Base-by-base conservation (phyloP, 2,329 filamentous ascomycete genomes). In the Hypomyces perniciosus region DNA sequence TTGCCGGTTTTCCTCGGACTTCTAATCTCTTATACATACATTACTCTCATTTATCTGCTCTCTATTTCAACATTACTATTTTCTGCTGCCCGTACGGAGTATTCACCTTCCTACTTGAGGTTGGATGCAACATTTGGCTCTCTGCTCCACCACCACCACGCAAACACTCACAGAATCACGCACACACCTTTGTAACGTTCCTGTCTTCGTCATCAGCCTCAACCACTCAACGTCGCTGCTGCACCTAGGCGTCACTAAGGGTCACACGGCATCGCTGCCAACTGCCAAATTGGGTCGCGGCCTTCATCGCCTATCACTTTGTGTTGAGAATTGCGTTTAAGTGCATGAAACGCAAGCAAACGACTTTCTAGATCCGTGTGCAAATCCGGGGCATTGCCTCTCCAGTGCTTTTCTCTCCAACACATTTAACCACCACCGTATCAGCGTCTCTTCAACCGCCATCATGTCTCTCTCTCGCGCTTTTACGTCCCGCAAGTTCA, bases 401-500 rank as follows among this genome's bases (percentile, higher is more conserved):
- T n/a, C n/a, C n/a, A n/a, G n/a, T 34, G 33, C 33, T 12, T 34
- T 12, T 34, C 12, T 12, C 33, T 34, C 6, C 12, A 34, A 12
- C 10, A 34, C 33, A 48, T 28, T 41, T 20, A 42, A 34, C 10
- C 37, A 39, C 37, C 37, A 10, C 37, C n/a, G 28, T 31, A 26
- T 44, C 44, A 43, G 13, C 37, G 6, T 10, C 31, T 33, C 38
- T 31, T 28, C 13, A 13, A n/a, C 35, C 34, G 34, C 57, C 56
- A 52, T 47, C 54, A 78, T 75, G 65, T 77, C 76, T 77, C 72
- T 91, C 59, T 78, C 84, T 47, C 80, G 87, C 64, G 86, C 85
- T 53, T 86, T 91, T 66, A 85, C 81, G 35, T 87, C 83, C 59
- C 80, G 82, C 68, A 81, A 84, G 68, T 74, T 72, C 59, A 86